phyloP scores from a whole-genome alignment of 306 rosid genomes.

The Heteromeles arbutifolia region DNA sequence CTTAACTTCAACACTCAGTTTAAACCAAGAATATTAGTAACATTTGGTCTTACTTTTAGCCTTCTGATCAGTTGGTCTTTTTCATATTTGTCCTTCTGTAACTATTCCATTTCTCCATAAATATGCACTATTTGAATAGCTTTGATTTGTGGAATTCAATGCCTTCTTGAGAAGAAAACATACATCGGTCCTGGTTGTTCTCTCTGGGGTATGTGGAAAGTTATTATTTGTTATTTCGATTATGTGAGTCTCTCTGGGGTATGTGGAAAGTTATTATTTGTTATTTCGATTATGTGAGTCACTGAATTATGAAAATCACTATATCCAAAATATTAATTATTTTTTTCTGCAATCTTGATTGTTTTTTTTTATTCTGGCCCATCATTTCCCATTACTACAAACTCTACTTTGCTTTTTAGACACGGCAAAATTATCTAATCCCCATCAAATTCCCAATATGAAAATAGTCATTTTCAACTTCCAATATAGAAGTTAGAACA shows the following conservation, averaged over 20 bases:
- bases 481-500: background rate
- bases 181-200: background rate
- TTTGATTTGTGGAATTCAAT: background rate
- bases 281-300: background rate
- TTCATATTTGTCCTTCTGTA: background rate
- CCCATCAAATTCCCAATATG: background rate
- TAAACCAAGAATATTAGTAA: background rate
- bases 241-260: background rate
- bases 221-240: background rate
- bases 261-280: background rate
- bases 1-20: background rate
- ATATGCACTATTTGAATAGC: background rate
- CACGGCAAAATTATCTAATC: background rate
- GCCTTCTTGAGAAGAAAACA: background rate
- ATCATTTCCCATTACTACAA: background rate
- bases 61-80: background rate
- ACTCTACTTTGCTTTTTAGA: background rate
- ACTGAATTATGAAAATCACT: background rate
- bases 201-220: background rate
- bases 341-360: background rate
- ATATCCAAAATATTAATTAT: background rate
- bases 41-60: background rate
- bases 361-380: background rate
- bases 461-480: background rate
- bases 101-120: background rate